Evolutionary conservation across 1,139 yeast genomes (phyloP).

Genomic region (Debaryomyces sp.): DNA sequence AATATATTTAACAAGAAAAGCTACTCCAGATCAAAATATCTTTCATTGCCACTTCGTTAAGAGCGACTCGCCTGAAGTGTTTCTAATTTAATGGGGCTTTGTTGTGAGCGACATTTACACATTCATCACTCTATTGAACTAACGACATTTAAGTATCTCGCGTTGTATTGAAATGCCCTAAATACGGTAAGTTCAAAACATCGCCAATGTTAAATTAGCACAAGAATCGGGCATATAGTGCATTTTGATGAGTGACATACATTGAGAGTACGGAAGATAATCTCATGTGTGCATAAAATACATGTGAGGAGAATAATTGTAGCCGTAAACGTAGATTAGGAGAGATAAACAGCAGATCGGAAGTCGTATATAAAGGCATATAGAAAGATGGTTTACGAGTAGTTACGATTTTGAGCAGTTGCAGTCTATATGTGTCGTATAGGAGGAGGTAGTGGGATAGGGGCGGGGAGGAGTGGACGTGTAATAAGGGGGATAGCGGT

Average conservation of each 20-base stretch:
- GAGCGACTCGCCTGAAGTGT: neutral
- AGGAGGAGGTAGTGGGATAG: neutral
- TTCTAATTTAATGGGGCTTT: neutral
- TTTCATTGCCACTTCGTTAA: neutral
- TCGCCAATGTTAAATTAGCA: neutral
- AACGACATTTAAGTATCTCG: neutral
- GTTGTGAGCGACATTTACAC: neutral
- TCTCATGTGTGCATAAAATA: neutral
- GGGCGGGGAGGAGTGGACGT: neutral
- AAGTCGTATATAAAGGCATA: neutral
- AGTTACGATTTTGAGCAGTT: neutral
- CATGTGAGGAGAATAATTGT: neutral
- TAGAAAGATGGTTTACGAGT: neutral
- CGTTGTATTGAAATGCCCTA: neutral
- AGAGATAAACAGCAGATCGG: neutral
- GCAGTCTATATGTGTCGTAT: neutral
- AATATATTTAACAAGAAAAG: neutral
- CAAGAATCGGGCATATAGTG: neutral
- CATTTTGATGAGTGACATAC: neutral
- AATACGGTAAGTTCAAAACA: neutral
- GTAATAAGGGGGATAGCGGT: neutral
- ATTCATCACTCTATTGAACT: too few species aligned
- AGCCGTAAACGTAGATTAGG: neutral
- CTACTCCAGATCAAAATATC: neutral
- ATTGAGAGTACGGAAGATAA: neutral